Base-by-base conservation (phyloP, 345 rosid genomes). In the Dipteronia sinensis region DNA sequence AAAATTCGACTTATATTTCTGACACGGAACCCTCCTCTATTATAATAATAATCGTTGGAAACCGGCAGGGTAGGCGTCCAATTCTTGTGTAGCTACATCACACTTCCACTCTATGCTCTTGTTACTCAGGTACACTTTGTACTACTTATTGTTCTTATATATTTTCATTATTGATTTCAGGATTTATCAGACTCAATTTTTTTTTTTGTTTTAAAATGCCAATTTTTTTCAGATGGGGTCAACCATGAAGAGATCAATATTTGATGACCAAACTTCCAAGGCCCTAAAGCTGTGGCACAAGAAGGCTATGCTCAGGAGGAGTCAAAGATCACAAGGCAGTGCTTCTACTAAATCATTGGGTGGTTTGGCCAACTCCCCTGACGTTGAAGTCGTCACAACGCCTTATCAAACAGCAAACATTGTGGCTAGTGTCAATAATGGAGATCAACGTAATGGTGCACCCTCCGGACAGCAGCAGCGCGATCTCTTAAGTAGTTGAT, bases 91-190 rank as follows among this genome's bases (percentile, higher is more conserved):
- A 94, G 97, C 76, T 96, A 94, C 89, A 90, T 86, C 82, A 96
- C 98, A 42, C 97, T 96, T 69, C 99, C 98, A 53, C 91, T 96
- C 40, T 97, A 97, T 74, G 98, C 99, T 47, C 99, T 97, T 66
- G 99, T 97, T 46, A 92, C 99, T 77, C 99, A 94, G 97, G 99
- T 90, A 74, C 23, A 31, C 6, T 34, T n/a, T 16, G 17, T 53
- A 44, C 66, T 66, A 4, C 62, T 23, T 51, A 7, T 55, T 8
- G 15, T 49, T 47, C 13, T 40, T 47, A 38, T 8, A 42, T 42
- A 34, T 4, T 34, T 34, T 34, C 38, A 34, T 34, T 34, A 34
- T 34, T 34, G 23, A 34, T 38, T 67, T 42, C 46, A n/a, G 20
- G 71, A 38, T 67, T 67, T 1, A 7, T 42, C 12, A 4, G 64